Evolutionary conservation across 768 basidiomycete genomes (phyloP).

Genomic region (Ephemerocybe angulata): DNA sequence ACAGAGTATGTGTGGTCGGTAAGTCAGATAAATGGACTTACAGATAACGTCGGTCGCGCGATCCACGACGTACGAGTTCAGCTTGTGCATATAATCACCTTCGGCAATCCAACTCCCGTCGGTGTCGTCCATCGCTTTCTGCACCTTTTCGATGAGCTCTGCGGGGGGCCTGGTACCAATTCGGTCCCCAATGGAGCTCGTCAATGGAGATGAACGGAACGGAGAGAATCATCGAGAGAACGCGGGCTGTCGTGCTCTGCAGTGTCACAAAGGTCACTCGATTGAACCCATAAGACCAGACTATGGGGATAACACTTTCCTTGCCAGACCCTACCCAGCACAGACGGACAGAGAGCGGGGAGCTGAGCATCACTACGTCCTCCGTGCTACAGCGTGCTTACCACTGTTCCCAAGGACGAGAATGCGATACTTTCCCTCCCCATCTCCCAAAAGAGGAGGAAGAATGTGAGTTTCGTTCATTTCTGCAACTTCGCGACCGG

Average conservation of each 20-base stretch:
- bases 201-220: constrained; percentile 49
- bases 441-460: constrained; percentile 42
- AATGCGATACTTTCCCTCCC: constrained; percentile 43
- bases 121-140: constrained; percentile 22
- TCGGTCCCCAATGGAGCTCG: constrained; percentile 44
- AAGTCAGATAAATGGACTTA: constrained; percentile 23
- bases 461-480: too few relatives aligned
- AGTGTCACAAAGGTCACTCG: neutral
- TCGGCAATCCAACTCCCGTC: constrained; percentile 53
- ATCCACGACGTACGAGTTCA: constrained; percentile 32
- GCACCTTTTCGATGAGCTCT: constrained; percentile 29
- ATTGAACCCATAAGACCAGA: neutral
- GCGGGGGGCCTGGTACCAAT: constrained; percentile 36
- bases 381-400: constrained; percentile 20
- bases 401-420: constrained; percentile 52
- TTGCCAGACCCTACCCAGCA: constrained; percentile 27
- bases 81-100: constrained; percentile 35
- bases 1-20: neutral
- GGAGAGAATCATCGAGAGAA: constrained; percentile 40
- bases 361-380: neutral
- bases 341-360: neutral
- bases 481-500: too few relatives aligned
- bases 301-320: constrained; percentile 12
- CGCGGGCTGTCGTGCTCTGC: constrained; percentile 36
- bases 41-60: constrained; percentile 52